phyloP scores from a whole-genome alignment of 106 monocot species.

The Apostasia ramifera region DNA sequence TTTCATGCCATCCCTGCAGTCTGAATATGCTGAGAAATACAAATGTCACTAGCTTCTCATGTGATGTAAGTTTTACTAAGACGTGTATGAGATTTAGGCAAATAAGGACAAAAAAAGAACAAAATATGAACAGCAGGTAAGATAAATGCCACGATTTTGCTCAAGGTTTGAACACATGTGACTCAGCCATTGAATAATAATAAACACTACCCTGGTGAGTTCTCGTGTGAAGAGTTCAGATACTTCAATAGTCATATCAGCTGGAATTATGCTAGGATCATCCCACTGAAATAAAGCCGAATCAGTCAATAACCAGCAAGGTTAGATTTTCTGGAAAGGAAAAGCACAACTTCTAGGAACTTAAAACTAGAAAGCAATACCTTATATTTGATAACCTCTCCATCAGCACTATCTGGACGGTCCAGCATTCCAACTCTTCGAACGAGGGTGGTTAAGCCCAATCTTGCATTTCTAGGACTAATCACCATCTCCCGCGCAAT shows the following conservation, averaged over 20 bases:
- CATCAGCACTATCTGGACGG: constrained; percentile 52
- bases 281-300: constrained; percentile 54
- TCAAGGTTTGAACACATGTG: no score
- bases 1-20: no score
- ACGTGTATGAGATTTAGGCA: no score
- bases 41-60: no score
- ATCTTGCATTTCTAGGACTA: constrained; percentile 71
- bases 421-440: constrained; percentile 60
- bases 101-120: no score
- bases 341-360: neutral
- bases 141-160: no score
- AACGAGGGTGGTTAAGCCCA: constrained; percentile 54
- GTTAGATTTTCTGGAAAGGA: neutral
- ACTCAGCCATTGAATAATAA: neutral
- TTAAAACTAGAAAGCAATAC: constrained; percentile 26
- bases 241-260: constrained; percentile 68
- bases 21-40: no score
- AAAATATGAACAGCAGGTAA: no score
- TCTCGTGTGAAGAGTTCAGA: constrained; percentile 82
- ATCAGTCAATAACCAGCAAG: constrained; percentile 1
- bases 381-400: constrained; percentile 72
- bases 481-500: constrained; percentile 94
- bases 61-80: no score
- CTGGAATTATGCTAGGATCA: constrained; percentile 66
- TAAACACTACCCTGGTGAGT: constrained; percentile 55